Evolutionary conservation across 345 rosid species (phyloP), one percentile per base, ranked within the genome.

Genomic region (Salix arbutifolia): DNA sequence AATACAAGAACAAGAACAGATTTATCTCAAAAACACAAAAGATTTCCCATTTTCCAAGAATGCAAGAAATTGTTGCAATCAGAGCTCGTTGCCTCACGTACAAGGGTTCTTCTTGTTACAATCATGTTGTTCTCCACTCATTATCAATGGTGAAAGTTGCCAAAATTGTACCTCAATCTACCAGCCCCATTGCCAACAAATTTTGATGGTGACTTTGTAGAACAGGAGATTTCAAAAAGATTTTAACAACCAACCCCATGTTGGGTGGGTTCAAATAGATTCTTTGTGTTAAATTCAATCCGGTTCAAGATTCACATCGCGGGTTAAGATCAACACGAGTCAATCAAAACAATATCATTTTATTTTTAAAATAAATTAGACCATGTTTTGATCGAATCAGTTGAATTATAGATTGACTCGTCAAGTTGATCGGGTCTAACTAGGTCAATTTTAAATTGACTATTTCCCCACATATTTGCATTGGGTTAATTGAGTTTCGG

Each of bases 101-200:
- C 48, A 67, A 73, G 67, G 67, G 6, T n/a, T 9, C 4, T 58
- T 58, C 35, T 37, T 50, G 65, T 76, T 65, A 12, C 56, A 21
- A 46, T 81, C 70, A 69, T 69, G 17, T 62, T 28, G 30, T 12
- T 44, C 67, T 65, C 33, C 30, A 21, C 48, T 48, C 70, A 60
- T 28, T 31, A 65, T 76, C 52, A 77, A 53, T 69, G 72, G 71
- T 38, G 80, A 70, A 79, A 33, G 73, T 80, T 74, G 74, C 79
- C 74, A 30, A 56, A 17, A n/a, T 23, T 38, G 73, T 67, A 62
- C 26, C 28, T 44, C 26, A n/a, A 53, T 17, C 19, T 11, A 28
- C 33, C 58, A 52, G 38, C 40, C 71, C 31, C 44, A 26, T 53
- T 23, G 13, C 76, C 74, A 64, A 56, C 8, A 6, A 69, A 76